A percentile compares a stretch with the other conserved stretches of the same genome.
Evolutionary conservation across 2,329 filamentous ascomycete genomes (phyloP).

Genomic region (Phialocephala sp.): DNA sequence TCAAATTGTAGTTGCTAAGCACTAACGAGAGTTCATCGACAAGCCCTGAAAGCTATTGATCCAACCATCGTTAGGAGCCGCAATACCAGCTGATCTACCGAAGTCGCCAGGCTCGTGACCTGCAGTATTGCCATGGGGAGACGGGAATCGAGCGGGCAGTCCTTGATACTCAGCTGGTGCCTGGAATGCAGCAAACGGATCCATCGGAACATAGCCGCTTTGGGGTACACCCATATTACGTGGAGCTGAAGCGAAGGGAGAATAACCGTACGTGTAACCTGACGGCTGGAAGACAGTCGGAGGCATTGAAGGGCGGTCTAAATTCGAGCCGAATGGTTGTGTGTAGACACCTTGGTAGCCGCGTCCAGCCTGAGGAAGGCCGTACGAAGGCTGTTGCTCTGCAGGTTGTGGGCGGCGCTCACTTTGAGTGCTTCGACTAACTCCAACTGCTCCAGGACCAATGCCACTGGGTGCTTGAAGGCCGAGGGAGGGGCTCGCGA

Average conservation of each 20-base stretch:
- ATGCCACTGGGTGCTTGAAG: constrained; percentile 72
- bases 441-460: constrained; percentile 68
- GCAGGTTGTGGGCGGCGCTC: constrained; percentile 49
- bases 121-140: constrained; percentile 45
- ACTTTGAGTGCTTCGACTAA: constrained; percentile 49
- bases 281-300: constrained; percentile 48
- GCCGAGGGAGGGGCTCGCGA: constrained; percentile 78
- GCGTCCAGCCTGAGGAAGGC: constrained; percentile 31
- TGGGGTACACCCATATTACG: constrained; percentile 44
- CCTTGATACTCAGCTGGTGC: constrained; percentile 52
- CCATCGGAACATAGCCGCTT: constrained; percentile 48
- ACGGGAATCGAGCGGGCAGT: constrained; percentile 54
- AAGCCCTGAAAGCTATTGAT: constrained; percentile 68
- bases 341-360: constrained; percentile 49
- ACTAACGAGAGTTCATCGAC: constrained; percentile 61
- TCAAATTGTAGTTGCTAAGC: background rate
- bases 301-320: constrained; percentile 48
- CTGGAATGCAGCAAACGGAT: constrained; percentile 51
- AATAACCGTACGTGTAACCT: constrained; percentile 50
- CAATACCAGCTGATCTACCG: constrained; percentile 48
- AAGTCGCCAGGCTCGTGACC: constrained; percentile 48
- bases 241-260: constrained; percentile 50
- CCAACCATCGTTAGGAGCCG: constrained; percentile 59
- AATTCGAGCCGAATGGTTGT: constrained; percentile 49
- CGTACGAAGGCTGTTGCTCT: constrained; percentile 41